Evolutionary conservation across 2,329 filamentous ascomycete species (phyloP), one percentile per base, ranked within the genome.

Genomic region (Pyricularia sp.): DNA sequence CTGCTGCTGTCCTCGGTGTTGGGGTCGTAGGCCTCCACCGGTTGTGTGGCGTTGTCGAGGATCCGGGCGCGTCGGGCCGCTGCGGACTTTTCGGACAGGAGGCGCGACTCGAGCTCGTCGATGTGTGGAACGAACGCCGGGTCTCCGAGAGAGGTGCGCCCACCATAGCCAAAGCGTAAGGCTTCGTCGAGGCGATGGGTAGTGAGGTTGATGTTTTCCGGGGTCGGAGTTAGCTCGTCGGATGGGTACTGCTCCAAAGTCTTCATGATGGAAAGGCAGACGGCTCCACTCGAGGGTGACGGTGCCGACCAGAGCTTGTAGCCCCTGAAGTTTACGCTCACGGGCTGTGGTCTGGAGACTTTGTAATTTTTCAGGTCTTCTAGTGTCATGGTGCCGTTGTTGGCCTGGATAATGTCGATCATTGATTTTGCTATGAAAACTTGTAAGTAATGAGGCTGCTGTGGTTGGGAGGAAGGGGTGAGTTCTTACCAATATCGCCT

Each of bases 171-270:
- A 73, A 96, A 97, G 26, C 91, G 84, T 78, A 96, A 91, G 13
- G 92, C 89, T 79, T 97, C 94, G 71, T 91, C 86, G 68, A 96
- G 82, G 16, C 90, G 85, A 75, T 97, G 94, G 0, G 88, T 88
- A 49, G 87, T 91, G 0, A 96, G 77, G 69, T 91, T 87, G 24
- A 75, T 74, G 59, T 83, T 77, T 28, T 57, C n/a, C 9, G 53
- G 53, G 16, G 53, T 26, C 53, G 9, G 9, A 24, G 63, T 60
- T 19, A 12, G 75, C 66, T 80, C 72, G 66, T 85, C 86, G 30
- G 86, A 78, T 3, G 81, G 76, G 74, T 89, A 96, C 22, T 90
- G 88, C 74, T 93, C 88, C 75, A 97, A 82, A 35, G 88, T 91
- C 72, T 96, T 96, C 71, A 97, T 79, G 2, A 88, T 86, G 65